Evolutionary conservation across 345 rosid species (phyloP), one percentile per base, ranked within the genome.

Genomic region (Geranium brycei): DNA sequence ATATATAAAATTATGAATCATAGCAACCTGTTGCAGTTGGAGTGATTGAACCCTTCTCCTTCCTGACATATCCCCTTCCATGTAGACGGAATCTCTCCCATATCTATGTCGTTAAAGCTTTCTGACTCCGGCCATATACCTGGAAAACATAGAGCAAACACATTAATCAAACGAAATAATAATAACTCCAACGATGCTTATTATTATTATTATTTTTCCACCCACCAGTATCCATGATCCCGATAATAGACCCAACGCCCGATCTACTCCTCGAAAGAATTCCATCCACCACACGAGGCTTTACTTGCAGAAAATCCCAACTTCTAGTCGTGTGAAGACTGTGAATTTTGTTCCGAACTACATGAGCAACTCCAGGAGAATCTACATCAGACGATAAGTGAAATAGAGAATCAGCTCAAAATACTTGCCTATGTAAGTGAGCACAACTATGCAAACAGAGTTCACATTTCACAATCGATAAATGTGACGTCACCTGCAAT

Each of bases 111-210:
- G 3, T 59, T 74, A 64, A 87, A 87, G 68, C 87, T 81, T 55
- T 69, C 56, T 30, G 83, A 76, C 69, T 87, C 88, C 1, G 91
- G 91, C 88, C 87, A 83, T 73, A 85, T 77, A 47, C 95, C 87
- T 75, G 71, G 60, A 62, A 31, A 32, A 23, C 63, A 64, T 12
- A 64, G 38, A 65, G 57, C 19, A 62, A 7, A 31, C 17, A 32
- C 59, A 19, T 32, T 58, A 17, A 23, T 14, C 16, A 38, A 7
- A 17, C 12, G 41, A 62, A 32, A 35, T 14, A 59, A 61, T 51
- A 32, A 69, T 31, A 59, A 31, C 47, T 30, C 41, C 19, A 19
- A 40, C 35, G 51, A 15, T 10, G 31, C 55, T n/a, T 57, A 2
- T 23, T n/a, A n/a, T n/a, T n/a, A n/a, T n/a, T n/a, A 2, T 7